Evolutionary conservation across 202 grass and related monocot genomes (phyloP), one percentile per base, ranked within the genome.

Genomic region (Zoysia matrella): DNA sequence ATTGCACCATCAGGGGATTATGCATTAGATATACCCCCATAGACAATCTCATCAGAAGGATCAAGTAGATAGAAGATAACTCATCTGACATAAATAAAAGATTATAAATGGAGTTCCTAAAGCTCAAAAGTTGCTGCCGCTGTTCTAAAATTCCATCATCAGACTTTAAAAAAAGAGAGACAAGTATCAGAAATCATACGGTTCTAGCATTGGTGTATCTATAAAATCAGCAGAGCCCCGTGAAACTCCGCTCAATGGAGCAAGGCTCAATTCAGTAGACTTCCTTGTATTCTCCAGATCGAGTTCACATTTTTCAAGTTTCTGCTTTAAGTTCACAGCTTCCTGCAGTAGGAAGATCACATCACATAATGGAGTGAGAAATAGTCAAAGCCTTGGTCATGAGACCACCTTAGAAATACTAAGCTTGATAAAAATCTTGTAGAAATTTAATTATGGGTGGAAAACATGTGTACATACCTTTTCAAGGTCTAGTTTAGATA

Each of bases 281-380:
- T 95, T 99, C 67, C 93, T 99, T 76, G 87, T 45, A 87, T 87
- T 99, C 85, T 99, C 96, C 65, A 99, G 55, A 82, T 95, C 91
- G 80, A 80, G 47, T 84, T 95, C 92, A 81, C 81, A 90, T 67
- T 89, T 94, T 68, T 92, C 87, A 79, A 99, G 81, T 67, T 99
- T 95, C 68, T 90, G 92, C 80, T 90, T 99, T 76, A 93, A 78
- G 79, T 89, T 79, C 47, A 83, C 67, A 88, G 85, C 85, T 61
- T 91, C 92, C 96, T 99, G 75, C 56, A 82, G 7, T 10, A 18
- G 65, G 81, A 75, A 62, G 79, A 82, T 80, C 42, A 76, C 43
- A 84, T 80, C 52, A 72, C 48, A 48, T 9, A 73, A 11, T 30
- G 71, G 2, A 76, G 47, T 60, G 67, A 70, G 64, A 18, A 30